These are phyloP conservation scores for Plectosphaerella sp. DNA, from an alignment of 2,329 filamentous ascomycete species.

Conservation along the genomic window DNA sequence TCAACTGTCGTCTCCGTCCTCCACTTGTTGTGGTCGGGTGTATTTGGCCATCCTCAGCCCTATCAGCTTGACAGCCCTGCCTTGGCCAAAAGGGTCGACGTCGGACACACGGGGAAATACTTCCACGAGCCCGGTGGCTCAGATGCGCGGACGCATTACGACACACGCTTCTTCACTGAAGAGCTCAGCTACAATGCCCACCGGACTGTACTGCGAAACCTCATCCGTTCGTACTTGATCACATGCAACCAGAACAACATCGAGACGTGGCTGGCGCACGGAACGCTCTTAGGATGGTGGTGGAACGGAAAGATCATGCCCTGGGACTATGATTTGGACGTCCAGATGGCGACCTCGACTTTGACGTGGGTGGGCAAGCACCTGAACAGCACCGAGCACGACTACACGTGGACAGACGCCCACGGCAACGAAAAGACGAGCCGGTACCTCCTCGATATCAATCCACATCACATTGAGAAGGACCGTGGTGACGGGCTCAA, in stretches of 20 bases:
- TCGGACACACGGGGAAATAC: constrained; percentile 43
- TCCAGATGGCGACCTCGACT: constrained; percentile 67
- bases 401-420: constrained; percentile 42
- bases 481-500: constrained; percentile 65
- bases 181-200: constrained; percentile 64
- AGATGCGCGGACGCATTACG: constrained; percentile 66
- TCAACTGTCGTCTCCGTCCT: not conserved
- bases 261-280: constrained; percentile 85
- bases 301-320: constrained; percentile 77
- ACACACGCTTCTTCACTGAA: constrained; percentile 62
- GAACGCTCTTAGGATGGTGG: constrained; percentile 83
- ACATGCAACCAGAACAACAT: constrained; percentile 60
- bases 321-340: constrained; percentile 83
- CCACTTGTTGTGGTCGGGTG: not conserved
- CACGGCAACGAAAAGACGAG: constrained; percentile 35
- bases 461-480: constrained; percentile 62
- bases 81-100: not conserved
- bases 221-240: constrained; percentile 70
- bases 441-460: constrained; percentile 71
- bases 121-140: constrained; percentile 61
- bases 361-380: constrained; percentile 60
- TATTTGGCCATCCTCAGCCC: not conserved
- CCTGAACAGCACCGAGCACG: constrained; percentile 65
- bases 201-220: constrained; percentile 59
- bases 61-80: not conserved